A percentile compares a stretch with the other conserved stretches of the same genome.
Conservation (phyloP, 1,284 basidiomycete genomes). For the Trichosporon faecale region DNA sequence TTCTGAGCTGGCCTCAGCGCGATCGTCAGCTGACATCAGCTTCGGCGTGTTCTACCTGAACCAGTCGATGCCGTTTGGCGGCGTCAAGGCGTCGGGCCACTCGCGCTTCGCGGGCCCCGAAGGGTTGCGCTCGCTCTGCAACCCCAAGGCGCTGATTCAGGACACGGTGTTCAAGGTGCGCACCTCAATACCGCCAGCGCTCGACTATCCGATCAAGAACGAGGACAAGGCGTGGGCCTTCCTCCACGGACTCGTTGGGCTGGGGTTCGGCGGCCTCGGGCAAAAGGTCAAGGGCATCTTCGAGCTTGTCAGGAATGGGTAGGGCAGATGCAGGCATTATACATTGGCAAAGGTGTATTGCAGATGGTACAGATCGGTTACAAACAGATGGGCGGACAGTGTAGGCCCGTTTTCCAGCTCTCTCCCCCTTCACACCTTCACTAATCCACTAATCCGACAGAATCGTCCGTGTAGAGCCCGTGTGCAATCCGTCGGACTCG, state of each 20-base stretch:
- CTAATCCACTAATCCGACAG: too few relatives aligned
- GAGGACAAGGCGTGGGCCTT: constrained; percentile 63
- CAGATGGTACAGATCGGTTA: not conserved
- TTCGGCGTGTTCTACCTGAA: constrained; percentile 87
- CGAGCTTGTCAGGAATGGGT: constrained; percentile 29
- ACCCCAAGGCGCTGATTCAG: constrained; percentile 77
- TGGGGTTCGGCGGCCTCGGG: constrained; percentile 66
- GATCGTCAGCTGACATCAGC: constrained; percentile 36
- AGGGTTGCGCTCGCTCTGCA: constrained; percentile 80
- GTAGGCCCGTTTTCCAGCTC: too few relatives aligned
- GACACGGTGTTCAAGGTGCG: constrained; percentile 81
- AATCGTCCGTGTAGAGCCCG: too few relatives aligned
- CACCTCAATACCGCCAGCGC: constrained; percentile 69
- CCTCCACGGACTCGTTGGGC: constrained; percentile 65
- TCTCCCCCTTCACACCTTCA: too few relatives aligned
- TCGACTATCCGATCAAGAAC: constrained; percentile 27
- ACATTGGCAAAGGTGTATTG: not conserved
- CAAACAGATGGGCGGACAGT: not conserved
- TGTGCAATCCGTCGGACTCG: too few relatives aligned
- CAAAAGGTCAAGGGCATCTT: constrained; percentile 35
- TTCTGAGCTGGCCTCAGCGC: constrained; percentile 30
- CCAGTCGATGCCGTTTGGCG: constrained; percentile 92
- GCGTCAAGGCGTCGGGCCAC: constrained; percentile 82
- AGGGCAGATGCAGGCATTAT: not conserved
- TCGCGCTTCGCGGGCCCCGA: constrained; percentile 90